Evolutionary conservation across 2,329 filamentous ascomycete species (phyloP).

Genomic region (Ophiostoma sp.): DNA sequence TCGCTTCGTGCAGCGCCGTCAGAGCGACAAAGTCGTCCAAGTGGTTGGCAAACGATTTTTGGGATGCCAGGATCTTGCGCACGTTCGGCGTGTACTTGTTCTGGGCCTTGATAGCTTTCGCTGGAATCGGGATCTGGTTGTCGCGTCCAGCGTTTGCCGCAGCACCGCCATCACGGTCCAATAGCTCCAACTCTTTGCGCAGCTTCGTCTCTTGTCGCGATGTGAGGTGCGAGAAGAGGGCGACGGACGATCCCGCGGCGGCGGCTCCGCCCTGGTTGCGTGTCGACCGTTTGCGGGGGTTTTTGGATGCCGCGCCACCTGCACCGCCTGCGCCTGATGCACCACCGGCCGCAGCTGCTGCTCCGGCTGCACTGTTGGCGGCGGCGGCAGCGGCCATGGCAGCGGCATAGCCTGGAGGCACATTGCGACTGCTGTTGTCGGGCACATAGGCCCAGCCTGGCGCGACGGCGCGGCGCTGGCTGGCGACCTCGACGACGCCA

Average conservation of each 20-base stretch:
- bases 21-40: constrained; percentile 75
- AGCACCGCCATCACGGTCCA: constrained; percentile 74
- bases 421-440: constrained; percentile 49
- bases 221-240: constrained; percentile 57
- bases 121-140: constrained; percentile 67
- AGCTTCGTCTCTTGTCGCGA: constrained; percentile 82
- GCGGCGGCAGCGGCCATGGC: constrained; percentile 47
- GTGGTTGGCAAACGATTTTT: constrained; percentile 82
- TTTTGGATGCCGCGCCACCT: constrained; percentile 40
- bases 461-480: constrained; percentile 65
- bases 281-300: constrained; percentile 65
- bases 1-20: constrained; percentile 46
- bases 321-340: constrained; percentile 41
- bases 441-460: constrained; percentile 94
- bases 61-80: constrained; percentile 73
- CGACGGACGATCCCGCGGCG: constrained; percentile 12
- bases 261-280: constrained; percentile 51
- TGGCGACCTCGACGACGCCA: constrained; percentile 80
- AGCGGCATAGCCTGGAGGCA: constrained; percentile 46
- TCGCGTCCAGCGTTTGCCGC: constrained; percentile 48
- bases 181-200: constrained; percentile 74
- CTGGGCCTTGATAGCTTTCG: constrained; percentile 49
- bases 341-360: constrained; percentile 47
- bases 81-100: constrained; percentile 68
- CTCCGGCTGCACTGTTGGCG: constrained; percentile 65